Conservation (phyloP, 352 stramenopile species). For the Pseudoperonospora humuli region DNA sequence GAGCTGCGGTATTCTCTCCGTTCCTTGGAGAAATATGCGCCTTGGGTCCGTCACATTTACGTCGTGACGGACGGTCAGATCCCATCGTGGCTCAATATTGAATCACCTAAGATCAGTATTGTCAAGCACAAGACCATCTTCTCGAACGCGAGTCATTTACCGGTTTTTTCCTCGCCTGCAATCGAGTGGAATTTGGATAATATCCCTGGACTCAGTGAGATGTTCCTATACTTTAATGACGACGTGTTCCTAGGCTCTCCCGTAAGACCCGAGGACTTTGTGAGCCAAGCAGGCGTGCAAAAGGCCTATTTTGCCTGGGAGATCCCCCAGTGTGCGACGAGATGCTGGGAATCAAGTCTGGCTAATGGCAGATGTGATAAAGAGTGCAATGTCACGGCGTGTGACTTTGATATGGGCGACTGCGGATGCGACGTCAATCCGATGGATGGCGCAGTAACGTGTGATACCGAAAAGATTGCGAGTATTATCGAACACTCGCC, state of each 20-base stretch:
- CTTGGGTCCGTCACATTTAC: constrained; percentile 92
- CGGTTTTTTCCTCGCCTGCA: constrained; percentile 90
- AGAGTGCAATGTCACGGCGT: constrained; percentile 83
- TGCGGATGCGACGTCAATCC: constrained; percentile 75
- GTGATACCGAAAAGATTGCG: constrained; percentile 53
- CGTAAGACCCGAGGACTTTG: constrained; percentile 89
- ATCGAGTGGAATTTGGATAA: constrained; percentile 93
- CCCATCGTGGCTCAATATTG: constrained; percentile 89
- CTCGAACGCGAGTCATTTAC: constrained; percentile 77
- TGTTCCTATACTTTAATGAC: constrained; percentile 96
- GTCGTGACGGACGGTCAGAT: constrained; percentile 93
- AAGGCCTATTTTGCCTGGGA: constrained; percentile 92
- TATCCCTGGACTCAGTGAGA: constrained; percentile 86
- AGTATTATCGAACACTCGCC: constrained; percentile 45
- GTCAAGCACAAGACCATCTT: constrained; percentile 91
- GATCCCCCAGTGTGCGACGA: constrained; percentile 78
- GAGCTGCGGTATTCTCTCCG: constrained; percentile 90
- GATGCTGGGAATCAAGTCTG: constrained; percentile 70
- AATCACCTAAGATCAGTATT: constrained; percentile 69
- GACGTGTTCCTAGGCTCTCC: constrained; percentile 90
- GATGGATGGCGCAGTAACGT: constrained; percentile 38
- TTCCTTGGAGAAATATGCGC: constrained; percentile 92
- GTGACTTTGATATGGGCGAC: constrained; percentile 91
- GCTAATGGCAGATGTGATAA: constrained; percentile 85
- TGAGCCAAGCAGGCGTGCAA: constrained; percentile 77